Percentiles rank a stretch among this genome's conserved stretches.
Evolutionary conservation across 768 basidiomycete species (phyloP).

Genomic region (Rhodotorula paludigena): DNA sequence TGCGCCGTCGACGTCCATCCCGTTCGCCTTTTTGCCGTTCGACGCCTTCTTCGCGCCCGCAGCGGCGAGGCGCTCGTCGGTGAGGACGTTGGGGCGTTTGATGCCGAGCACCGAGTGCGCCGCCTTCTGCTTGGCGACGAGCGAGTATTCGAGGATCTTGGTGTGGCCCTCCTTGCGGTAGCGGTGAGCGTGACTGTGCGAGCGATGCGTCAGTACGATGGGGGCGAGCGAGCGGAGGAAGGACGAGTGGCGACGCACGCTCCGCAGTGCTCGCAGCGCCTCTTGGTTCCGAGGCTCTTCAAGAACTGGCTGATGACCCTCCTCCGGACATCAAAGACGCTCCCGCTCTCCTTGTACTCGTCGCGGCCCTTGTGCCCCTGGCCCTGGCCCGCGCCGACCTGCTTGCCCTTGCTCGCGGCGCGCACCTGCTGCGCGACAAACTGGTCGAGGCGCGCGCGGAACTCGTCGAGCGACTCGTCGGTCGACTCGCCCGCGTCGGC

Average conservation of each 20-base stretch:
- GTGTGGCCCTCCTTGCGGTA: conserved; percentile 90
- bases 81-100: conserved; percentile 71
- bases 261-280: conserved; percentile 68
- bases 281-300: conserved; percentile 59
- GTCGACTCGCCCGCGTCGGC: conserved; percentile 46
- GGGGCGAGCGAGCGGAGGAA: too few relatives aligned
- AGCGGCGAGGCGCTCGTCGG: conserved; percentile 28
- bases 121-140: conserved; percentile 70
- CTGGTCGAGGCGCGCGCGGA: conserved; percentile 59
- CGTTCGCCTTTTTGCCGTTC: conserved; percentile 38
- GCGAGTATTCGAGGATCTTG: conserved; percentile 90
- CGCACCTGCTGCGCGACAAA: conserved; percentile 53
- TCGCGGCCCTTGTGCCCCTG: conserved; percentile 43
- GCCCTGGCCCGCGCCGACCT: conserved; percentile 40
- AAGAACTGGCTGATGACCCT: conserved; percentile 75
- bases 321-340: conserved; percentile 81
- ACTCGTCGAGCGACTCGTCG: conserved; percentile 60
- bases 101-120: conserved; percentile 55
- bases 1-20: conserved; percentile 44
- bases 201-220: background rate
- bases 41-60: background rate
- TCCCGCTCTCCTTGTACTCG: conserved; percentile 60
- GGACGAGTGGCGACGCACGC: conserved; percentile 63
- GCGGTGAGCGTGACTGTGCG: conserved; percentile 65
- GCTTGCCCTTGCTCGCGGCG: conserved; percentile 39